phyloP scores from a whole-genome alignment of 148 eudicot genomes.

The Heliamphora exappendiculata region DNA sequence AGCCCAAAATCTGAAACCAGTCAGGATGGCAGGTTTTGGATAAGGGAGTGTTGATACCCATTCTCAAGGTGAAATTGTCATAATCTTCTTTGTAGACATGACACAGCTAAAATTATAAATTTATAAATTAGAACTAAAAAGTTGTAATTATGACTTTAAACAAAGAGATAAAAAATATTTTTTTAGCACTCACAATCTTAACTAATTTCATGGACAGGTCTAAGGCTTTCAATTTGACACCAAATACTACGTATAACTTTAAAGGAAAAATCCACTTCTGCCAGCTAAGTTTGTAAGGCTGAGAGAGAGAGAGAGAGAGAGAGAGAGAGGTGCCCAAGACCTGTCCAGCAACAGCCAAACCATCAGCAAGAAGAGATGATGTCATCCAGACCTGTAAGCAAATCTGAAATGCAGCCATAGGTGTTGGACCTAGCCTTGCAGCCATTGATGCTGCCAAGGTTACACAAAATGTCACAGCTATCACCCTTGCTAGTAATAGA shows the following conservation, averaged over 20 bases:
- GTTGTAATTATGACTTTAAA: too few species aligned
- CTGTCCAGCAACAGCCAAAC: slow-evolving; percentile 97
- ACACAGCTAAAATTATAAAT: too few species aligned
- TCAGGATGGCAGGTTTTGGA: neutral
- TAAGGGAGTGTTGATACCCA: neutral
- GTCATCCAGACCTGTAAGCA: slow-evolving; percentile 96
- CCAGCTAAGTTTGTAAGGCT: neutral
- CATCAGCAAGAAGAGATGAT: slow-evolving; percentile 94
- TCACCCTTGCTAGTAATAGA: slow-evolving; percentile 58
- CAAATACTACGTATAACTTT: too few species aligned
- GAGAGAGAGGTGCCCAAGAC: slow-evolving; percentile 21
- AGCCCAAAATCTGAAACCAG: too few species aligned
- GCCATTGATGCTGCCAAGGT: slow-evolving; percentile 92
- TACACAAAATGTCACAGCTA: slow-evolving; percentile 87
- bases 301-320: slow-evolving; percentile 4
- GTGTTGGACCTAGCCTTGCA: slow-evolving; percentile 72
- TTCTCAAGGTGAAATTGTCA: too few species aligned
- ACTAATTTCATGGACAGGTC: too few species aligned
- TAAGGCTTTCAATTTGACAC: too few species aligned
- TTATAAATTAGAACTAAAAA: too few species aligned
- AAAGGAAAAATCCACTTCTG: neutral
- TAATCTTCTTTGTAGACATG: too few species aligned
- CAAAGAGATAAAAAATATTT: too few species aligned
- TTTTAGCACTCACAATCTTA: too few species aligned
- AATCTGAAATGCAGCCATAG: slow-evolving; percentile 94